phyloP scores from a whole-genome alignment of 805 yeast species.

The Candida argentea region DNA sequence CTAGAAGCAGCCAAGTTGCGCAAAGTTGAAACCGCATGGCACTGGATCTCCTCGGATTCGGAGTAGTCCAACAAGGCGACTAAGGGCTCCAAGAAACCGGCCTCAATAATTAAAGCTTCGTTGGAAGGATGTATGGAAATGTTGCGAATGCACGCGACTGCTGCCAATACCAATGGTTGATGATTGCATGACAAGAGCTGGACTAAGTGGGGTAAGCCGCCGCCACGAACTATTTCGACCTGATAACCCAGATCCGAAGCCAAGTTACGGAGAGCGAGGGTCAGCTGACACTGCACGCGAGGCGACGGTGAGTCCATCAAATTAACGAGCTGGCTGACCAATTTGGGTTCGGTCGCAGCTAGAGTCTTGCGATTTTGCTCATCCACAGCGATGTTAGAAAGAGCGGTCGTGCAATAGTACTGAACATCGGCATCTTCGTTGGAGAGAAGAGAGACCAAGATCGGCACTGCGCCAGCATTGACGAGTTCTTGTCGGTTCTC shows the following conservation, averaged over 20 bases:
- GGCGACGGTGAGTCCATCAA: conserved; percentile 91
- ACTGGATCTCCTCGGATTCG: conserved; percentile 92
- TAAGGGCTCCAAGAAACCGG: conserved; percentile 89
- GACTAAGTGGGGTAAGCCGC: conserved; percentile 91
- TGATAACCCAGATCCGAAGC: conserved; percentile 96
- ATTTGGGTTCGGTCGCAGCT: conserved; percentile 85
- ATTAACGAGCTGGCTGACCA: conserved; percentile 77
- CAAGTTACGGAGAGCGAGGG: conserved; percentile 87
- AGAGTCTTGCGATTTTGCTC: conserved; percentile 80
- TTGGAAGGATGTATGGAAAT: conserved; percentile 94
- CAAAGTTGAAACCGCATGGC: conserved; percentile 94
- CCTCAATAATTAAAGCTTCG: conserved; percentile 91
- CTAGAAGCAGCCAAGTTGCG: conserved; percentile 94
- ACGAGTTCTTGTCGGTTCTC: conserved; percentile 95
- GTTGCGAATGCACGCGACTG: conserved; percentile 97
- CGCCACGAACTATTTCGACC: conserved; percentile 89
- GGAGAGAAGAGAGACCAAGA: conserved; percentile 74
- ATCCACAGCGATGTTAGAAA: conserved; percentile 95
- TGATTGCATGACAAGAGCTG: conserved; percentile 80
- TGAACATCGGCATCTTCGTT: conserved; percentile 94
- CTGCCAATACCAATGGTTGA: conserved; percentile 87
- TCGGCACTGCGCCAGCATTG: conserved; percentile 97
- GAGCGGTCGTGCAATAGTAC: conserved; percentile 95
- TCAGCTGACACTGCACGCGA: conserved; percentile 97
- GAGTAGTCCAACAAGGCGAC: conserved; percentile 74